A percentile compares a stretch with the other conserved stretches of the same genome.
Conservation (phyloP, 805 yeast species). For the Candida lessepsii region DNA sequence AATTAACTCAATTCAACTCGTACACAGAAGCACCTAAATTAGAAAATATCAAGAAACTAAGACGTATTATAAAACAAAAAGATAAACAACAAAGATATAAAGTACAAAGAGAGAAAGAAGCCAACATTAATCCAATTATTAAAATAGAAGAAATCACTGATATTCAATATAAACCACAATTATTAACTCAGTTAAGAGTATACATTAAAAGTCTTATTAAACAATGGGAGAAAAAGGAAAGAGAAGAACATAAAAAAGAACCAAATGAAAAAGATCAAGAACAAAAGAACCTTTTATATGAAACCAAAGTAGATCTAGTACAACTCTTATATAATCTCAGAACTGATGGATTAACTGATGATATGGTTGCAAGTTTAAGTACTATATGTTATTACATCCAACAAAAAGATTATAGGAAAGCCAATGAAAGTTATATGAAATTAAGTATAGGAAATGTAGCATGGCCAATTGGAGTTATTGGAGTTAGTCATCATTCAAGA, state of each 20-base stretch:
- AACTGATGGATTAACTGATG: constrained; percentile 37
- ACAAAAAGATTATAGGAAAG: constrained; percentile 44
- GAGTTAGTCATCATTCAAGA: constrained; percentile 77
- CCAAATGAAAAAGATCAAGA: constrained; percentile 7
- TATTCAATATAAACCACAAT: constrained; percentile 20
- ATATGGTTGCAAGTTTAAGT: constrained; percentile 52
- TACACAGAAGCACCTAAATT: constrained; percentile 15
- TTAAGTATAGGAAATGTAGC: constrained; percentile 84
- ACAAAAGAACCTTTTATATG: constrained; percentile 21
- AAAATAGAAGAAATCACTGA: constrained; percentile 32
- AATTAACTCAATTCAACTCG: constrained; percentile 22
- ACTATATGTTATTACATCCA: constrained; percentile 66
- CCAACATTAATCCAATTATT: constrained; percentile 14
- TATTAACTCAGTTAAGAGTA: constrained; percentile 44
- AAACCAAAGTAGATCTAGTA: constrained; percentile 48
- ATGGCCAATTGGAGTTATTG: constrained; percentile 87
- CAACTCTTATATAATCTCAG: constrained; percentile 45
- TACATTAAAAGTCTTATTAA: constrained; percentile 45
- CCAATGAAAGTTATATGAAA: constrained; percentile 69
- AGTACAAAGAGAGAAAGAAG: constrained; percentile 28
- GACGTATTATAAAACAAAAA: constrained; percentile 10
- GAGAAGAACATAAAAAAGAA: no score
- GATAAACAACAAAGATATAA: constrained; percentile 21
- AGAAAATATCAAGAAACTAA: constrained; percentile 21
- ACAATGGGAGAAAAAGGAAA: constrained; percentile 36